These are phyloP conservation scores for Sodiomyces alkalinus DNA, from an alignment of 2,329 filamentous ascomycete species.

Conservation along the genomic window DNA sequence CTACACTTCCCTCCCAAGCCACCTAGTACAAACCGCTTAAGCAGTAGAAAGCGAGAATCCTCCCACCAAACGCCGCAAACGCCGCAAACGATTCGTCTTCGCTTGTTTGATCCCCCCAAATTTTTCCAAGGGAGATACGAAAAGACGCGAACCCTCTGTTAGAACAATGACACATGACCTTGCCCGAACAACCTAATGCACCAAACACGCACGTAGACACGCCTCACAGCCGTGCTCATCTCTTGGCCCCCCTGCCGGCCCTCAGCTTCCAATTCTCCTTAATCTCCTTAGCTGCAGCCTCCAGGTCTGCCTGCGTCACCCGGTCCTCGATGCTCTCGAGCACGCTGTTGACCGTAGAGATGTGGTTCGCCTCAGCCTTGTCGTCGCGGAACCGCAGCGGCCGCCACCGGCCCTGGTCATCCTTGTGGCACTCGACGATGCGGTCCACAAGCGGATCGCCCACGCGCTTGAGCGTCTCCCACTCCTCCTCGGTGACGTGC, in stretches of 20 bases:
- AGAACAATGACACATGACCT: no score
- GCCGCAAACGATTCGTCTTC: no score
- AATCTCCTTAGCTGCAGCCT: conserved; percentile 53
- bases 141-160: no score
- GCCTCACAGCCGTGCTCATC: background rate
- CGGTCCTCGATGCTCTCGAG: conserved; percentile 78
- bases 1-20: no score
- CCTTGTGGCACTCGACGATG: conserved; percentile 81
- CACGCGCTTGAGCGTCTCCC: conserved; percentile 65
- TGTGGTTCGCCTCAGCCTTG: conserved; percentile 83
- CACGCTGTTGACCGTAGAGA: conserved; percentile 69
- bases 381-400: conserved; percentile 86
- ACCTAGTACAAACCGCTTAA: no score
- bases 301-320: conserved; percentile 69
- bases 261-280: conserved; percentile 66
- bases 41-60: no score
- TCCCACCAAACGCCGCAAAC: no score
- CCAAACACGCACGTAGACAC: no score
- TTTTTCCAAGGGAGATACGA: no score
- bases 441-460: conserved; percentile 67
- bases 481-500: conserved; percentile 59
- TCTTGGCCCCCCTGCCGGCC: conserved; percentile 5
- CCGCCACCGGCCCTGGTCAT: conserved; percentile 62
- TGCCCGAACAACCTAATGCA: no score
- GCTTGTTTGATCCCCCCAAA: no score